phyloP scores from a whole-genome alignment of 2,329 filamentous ascomycete species.

The Tolypocladium ovalisporum region DNA sequence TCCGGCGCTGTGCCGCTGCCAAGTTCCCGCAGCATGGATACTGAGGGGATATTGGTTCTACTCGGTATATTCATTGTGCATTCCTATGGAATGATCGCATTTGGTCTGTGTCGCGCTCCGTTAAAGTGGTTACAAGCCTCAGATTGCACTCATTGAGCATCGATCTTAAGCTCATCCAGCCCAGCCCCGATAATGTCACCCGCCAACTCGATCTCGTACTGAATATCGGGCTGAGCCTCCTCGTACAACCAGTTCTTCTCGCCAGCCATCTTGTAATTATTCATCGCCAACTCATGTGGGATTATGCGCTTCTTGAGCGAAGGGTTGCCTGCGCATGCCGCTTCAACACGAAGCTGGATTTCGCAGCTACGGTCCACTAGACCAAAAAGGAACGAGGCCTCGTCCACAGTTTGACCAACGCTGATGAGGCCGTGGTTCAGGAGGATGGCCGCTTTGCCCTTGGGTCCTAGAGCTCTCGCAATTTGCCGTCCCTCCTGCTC shows the following conservation, averaged over 20 bases:
- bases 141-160: neutral
- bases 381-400: constrained; percentile 61
- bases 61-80: neutral
- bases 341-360: constrained; percentile 58
- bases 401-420: constrained; percentile 61
- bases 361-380: constrained; percentile 58
- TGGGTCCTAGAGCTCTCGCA: constrained; percentile 46
- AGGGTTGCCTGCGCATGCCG: constrained; percentile 39
- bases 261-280: constrained; percentile 32
- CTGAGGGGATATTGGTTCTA: neutral
- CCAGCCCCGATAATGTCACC: constrained; percentile 16
- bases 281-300: constrained; percentile 25
- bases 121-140: neutral
- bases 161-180: constrained; percentile 12
- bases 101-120: neutral
- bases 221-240: constrained; percentile 35
- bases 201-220: constrained; percentile 32
- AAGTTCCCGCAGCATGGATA: neutral
- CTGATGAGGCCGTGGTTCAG: constrained; percentile 64
- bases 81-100: neutral
- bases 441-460: constrained; percentile 51
- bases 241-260: constrained; percentile 33
- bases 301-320: constrained; percentile 29
- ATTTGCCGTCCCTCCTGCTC: constrained; percentile 54
- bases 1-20: neutral